Conservation (phyloP, 768 basidiomycete species). For the Rickenella mellea region DNA sequence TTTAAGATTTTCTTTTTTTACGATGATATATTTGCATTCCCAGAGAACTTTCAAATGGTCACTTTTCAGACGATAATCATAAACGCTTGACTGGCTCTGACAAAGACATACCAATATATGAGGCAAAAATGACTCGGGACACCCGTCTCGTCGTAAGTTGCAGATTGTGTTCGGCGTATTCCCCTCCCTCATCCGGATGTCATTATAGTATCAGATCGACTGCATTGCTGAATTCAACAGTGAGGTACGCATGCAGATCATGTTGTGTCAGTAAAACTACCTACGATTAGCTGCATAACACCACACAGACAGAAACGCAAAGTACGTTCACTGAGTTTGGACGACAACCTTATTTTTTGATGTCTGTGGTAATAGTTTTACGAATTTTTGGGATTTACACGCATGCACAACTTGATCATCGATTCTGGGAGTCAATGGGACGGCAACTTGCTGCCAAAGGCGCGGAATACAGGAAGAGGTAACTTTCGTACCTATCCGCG, state of each 20-base stretch:
- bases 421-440: constrained; percentile 38
- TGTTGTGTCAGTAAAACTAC: too few species aligned
- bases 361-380: constrained; percentile 22
- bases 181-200: constrained; percentile 1
- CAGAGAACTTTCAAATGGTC: constrained; percentile 61
- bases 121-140: constrained; percentile 57
- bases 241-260: constrained; percentile 15
- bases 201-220: constrained; percentile 38
- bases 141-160: constrained; percentile 37
- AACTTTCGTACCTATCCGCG: too few species aligned
- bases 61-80: constrained; percentile 63
- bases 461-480: constrained; percentile 47
- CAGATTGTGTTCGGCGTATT: not conserved
- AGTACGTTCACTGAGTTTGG: constrained; percentile 14
- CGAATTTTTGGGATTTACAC: constrained; percentile 43
- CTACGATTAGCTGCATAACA: too few species aligned
- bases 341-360: not conserved
- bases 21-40: not conserved
- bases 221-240: constrained; percentile 26
- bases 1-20: not conserved
- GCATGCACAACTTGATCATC: constrained; percentile 32
- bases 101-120: constrained; percentile 48
- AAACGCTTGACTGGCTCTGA: constrained; percentile 40
- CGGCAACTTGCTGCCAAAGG: constrained; percentile 32
- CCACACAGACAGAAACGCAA: constrained; percentile 30